Percentiles rank a stretch among this genome's conserved stretches.
These are phyloP conservation scores for Aspergillus ellipticus DNA, from an alignment of 495 filamentous ascomycete species.

Conservation along the genomic window DNA sequence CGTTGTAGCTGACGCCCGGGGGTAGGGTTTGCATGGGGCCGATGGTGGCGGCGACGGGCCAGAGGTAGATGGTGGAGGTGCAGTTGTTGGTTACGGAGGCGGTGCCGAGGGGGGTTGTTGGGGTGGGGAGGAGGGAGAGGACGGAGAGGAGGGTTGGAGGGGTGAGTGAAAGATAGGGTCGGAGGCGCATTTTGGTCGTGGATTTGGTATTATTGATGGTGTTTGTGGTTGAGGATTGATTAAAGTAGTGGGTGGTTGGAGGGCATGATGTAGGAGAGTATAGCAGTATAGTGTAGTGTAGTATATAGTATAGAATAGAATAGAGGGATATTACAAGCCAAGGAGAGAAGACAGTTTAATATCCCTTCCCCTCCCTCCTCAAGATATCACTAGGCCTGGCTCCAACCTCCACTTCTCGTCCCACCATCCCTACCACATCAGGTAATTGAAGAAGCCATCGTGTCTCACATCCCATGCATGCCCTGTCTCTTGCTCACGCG, in stretches of 20 bases:
- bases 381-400: no score
- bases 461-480: no score
- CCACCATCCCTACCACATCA: no score
- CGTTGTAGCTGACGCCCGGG: slow-evolving; percentile 34
- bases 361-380: no score
- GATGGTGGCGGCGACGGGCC: slow-evolving; percentile 52
- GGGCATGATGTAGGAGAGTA: not conserved
- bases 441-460: no score
- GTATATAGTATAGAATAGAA: not conserved
- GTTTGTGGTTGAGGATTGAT: no score
- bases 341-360: no score
- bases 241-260: no score
- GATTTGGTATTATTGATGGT: not conserved
- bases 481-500: no score
- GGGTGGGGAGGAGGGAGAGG: slow-evolving; percentile 24
- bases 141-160: slow-evolving; percentile 20
- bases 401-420: no score
- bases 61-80: slow-evolving; percentile 44
- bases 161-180: no score
- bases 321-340: no score
- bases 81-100: slow-evolving; percentile 54
- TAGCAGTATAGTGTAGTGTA: not conserved
- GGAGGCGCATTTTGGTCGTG: slow-evolving; percentile 30
- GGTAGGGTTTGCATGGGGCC: slow-evolving; percentile 36
- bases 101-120: slow-evolving; percentile 43